phyloP scores from a whole-genome alignment of 2,329 filamentous ascomycete species.

The Sporothrix globosa region DNA sequence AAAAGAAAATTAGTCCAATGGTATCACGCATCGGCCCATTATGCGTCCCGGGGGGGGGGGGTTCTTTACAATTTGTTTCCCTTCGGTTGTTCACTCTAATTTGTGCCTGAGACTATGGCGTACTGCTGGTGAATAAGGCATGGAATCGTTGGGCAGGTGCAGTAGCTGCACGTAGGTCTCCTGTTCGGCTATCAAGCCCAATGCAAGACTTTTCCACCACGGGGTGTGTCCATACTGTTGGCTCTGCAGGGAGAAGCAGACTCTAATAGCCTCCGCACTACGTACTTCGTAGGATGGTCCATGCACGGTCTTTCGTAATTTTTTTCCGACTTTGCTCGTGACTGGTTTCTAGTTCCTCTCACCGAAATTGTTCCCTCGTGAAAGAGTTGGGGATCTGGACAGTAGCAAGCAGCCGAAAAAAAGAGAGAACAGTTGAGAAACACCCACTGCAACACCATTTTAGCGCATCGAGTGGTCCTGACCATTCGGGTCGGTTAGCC shows the following conservation, averaged over 20 bases:
- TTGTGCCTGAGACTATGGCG: neutral
- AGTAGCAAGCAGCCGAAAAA: neutral
- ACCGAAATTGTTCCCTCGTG: conserved; percentile 1
- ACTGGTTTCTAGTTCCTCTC: conserved; percentile 16
- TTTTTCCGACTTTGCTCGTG: neutral
- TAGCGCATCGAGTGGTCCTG: conserved; percentile 31
- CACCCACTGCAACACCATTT: conserved; percentile 33
- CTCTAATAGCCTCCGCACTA: neutral
- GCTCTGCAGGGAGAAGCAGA: conserved; percentile 1
- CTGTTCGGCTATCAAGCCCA: neutral
- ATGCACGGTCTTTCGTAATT: neutral
- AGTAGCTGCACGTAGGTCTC: neutral
- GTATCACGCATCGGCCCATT: conserved; percentile 16
- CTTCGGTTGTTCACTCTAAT: neutral
- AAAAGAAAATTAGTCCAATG: conserved; percentile 10
- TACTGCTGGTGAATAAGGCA: neutral
- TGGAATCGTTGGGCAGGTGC: neutral
- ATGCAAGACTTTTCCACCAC: neutral
- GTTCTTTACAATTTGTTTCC: neutral
- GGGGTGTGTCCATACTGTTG: neutral
- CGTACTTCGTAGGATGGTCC: too few species aligned
- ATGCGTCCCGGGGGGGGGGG: neutral
- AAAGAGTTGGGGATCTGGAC: neutral
- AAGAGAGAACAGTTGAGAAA: conserved; percentile 8
- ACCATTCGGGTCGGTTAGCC: conserved; percentile 40